These are phyloP conservation scores for Mortierella sp. DNA, from an alignment of 371 early-diverging fungal species.

Conservation along the genomic window DNA sequence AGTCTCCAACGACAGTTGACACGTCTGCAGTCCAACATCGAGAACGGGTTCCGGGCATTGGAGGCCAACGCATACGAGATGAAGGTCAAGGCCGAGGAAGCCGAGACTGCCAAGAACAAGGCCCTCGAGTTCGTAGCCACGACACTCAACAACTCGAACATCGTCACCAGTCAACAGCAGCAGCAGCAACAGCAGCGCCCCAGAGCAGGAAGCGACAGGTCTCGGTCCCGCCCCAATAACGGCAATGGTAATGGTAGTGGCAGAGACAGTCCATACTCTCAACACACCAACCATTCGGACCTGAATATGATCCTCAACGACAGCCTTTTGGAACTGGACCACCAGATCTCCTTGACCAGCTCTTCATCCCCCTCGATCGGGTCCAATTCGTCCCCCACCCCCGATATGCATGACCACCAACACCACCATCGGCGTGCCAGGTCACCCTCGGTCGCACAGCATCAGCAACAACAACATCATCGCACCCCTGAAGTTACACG, in stretches of 20 bases:
- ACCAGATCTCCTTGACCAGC: constrained; percentile 24
- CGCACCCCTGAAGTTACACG: background rate
- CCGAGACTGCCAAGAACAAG: constrained; percentile 35
- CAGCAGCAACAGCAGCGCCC: constrained; percentile 2
- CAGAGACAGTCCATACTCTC: constrained; percentile 8
- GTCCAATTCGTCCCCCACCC: background rate
- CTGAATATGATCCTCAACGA: constrained; percentile 42
- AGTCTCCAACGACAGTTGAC: constrained; percentile 24
- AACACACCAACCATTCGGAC: constrained; percentile 25
- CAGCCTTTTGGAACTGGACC: constrained; percentile 44
- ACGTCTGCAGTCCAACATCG: constrained; percentile 28
- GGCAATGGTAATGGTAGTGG: background rate
- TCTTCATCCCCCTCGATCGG: constrained; percentile 15
- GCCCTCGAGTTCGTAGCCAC: constrained; percentile 48
- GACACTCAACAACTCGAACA: constrained; percentile 30
- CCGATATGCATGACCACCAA: constrained; percentile 5
- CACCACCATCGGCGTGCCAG: background rate
- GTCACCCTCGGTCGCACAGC: background rate
- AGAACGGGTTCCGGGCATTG: constrained; percentile 35
- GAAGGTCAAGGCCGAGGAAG: constrained; percentile 34
- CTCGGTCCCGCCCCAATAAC: background rate
- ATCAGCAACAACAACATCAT: background rate
- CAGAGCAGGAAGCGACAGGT: background rate
- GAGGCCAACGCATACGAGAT: constrained; percentile 42
- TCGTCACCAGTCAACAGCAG: background rate